Conservation (phyloP, 805 yeast genomes). For the Kodamaea nitidulidarum region DNA sequence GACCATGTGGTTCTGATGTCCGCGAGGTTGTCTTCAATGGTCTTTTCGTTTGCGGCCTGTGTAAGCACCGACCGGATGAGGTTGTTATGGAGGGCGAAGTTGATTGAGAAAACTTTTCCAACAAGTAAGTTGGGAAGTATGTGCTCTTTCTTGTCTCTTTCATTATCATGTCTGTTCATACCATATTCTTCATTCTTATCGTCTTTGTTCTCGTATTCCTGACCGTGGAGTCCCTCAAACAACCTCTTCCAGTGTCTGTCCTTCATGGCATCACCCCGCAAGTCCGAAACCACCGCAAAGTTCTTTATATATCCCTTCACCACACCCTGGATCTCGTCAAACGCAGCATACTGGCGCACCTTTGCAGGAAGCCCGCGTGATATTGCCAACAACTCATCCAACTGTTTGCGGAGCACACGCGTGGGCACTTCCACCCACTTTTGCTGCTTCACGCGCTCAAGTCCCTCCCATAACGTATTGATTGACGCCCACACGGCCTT, state of each 20-base stretch:
- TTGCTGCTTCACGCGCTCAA: conserved; percentile 38
- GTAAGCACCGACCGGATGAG: conserved; percentile 46
- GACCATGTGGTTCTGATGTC: conserved; percentile 57
- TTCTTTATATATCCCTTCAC: conserved; percentile 41
- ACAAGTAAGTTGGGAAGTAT: conserved; percentile 37
- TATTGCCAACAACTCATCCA: conserved; percentile 47
- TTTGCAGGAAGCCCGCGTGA: conserved; percentile 53
- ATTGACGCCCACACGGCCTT: conserved; percentile 63
- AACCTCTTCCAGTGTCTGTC: conserved; percentile 64
- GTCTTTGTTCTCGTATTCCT: too few relatives aligned
- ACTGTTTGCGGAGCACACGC: conserved; percentile 38
- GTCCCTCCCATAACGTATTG: conserved; percentile 44
- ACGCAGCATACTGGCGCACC: conserved; percentile 65
- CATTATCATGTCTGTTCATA: too few relatives aligned
- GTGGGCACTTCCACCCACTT: conserved; percentile 51
- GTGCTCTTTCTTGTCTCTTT: too few relatives aligned
- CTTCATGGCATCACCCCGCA: conserved; percentile 55
- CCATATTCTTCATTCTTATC: too few relatives aligned
- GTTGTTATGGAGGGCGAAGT: conserved; percentile 43
- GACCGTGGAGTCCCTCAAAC: too few relatives aligned
- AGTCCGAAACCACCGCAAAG: conserved; percentile 36
- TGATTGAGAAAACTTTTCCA: conserved; percentile 59
- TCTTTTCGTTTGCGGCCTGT: conserved; percentile 70
- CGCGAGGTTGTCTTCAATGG: conserved; percentile 54
- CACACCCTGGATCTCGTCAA: conserved; percentile 49